phyloP scores from a whole-genome alignment of 768 basidiomycete genomes.

The Leucocoprinus sp. region DNA sequence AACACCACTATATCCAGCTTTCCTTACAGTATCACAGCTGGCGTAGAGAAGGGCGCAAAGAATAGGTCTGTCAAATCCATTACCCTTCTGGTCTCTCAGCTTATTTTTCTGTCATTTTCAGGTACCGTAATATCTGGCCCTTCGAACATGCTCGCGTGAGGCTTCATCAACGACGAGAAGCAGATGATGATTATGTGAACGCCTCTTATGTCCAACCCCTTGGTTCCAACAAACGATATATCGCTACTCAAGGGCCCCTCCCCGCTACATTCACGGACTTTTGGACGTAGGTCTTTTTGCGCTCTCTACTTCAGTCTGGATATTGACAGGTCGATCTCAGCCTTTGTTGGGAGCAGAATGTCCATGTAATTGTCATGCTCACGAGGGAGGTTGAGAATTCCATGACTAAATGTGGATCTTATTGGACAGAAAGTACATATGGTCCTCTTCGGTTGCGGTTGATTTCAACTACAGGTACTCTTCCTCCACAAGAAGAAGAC shows the following conservation, averaged over 20 bases:
- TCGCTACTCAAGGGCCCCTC: constrained; percentile 93
- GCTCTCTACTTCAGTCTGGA: not conserved
- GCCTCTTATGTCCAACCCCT: constrained; percentile 89
- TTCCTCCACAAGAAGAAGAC: constrained; percentile 19
- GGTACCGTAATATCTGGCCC: constrained; percentile 96
- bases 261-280: constrained; percentile 87
- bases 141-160: constrained; percentile 92
- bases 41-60: constrained; percentile 89
- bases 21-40: constrained; percentile 92
- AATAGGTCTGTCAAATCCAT: constrained; percentile 52
- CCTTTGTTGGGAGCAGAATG: constrained; percentile 89
- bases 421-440: constrained; percentile 69
- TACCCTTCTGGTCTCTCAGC: not conserved
- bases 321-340: constrained; percentile 27
- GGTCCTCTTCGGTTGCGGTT: constrained; percentile 62
- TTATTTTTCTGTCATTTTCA: constrained; percentile 21
- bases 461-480: constrained; percentile 26
- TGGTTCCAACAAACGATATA: constrained; percentile 75
- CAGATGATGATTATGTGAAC: constrained; percentile 84
- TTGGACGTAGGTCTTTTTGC: constrained; percentile 64
- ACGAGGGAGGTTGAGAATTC: constrained; percentile 87
- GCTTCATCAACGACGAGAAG: constrained; percentile 32
- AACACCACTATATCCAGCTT: constrained; percentile 28
- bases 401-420: constrained; percentile 83
- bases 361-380: constrained; percentile 94